Evolutionary conservation across 768 basidiomycete genomes (phyloP), one percentile per base, ranked within the genome.

Genomic region (Hysterangium stoloniferum): DNA sequence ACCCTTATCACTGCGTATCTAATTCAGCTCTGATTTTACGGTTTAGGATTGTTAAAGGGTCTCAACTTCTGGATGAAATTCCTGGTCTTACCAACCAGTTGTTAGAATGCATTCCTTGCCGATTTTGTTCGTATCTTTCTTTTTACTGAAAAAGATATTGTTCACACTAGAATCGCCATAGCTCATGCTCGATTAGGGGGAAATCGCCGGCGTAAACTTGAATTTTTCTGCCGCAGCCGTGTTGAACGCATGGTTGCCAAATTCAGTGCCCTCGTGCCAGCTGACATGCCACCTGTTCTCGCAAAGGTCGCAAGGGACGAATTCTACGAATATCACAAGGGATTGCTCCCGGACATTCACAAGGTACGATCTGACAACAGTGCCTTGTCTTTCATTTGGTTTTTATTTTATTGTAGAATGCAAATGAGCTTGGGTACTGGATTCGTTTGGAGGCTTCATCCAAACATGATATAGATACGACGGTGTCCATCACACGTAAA

Each of bases 11-110:
- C 20, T 41, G 20, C 22, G 28, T 41, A 25, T 41, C 11, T 11
- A 17, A 17, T 41, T 2, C 15, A 4, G 11, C 17, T 22, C 28
- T 17, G 28, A 13, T 11, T 11, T 41, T 6, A 13, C 19, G 9
- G 5, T 29, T 51, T 25, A 51, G 49, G 5, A 40, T 51, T 15
- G 1, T 51, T 4, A 51, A 19, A 24, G 49, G 49, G 17, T 2
- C 27, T 9, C 24, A 25, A 4, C 20, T 51, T 11, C 36, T 51
- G 15, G 11, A 9, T 9, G 4, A 7, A 32, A 28, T 42, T 29
- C 49, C 49, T 43, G 37, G 34, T 42, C 41, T 51, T 9, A 51
- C 49, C 5, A 32, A 41, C 17, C 22, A 42, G 29, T n/a, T 51
- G 17, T 31, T 51, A 2, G 40, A 42, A 20, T 51, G 49, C 36